phyloP scores from a whole-genome alignment of 345 rosid genomes.

The Eucalyptus microcorys region DNA sequence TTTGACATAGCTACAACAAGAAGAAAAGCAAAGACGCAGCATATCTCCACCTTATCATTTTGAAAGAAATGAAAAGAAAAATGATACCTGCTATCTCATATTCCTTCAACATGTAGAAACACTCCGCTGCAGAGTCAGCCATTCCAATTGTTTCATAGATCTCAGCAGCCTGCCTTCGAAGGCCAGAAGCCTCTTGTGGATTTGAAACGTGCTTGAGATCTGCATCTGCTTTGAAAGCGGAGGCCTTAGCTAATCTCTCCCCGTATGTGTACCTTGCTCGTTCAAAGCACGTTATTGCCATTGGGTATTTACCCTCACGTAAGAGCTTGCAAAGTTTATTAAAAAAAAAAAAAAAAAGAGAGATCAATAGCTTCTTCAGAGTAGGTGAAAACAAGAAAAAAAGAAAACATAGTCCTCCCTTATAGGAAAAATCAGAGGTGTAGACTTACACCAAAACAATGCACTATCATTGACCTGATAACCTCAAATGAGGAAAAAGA shows the following conservation, averaged over 20 bases:
- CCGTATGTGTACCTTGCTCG: conserved; percentile 25
- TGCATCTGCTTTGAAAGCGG: conserved; percentile 26
- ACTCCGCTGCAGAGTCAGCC: conserved; percentile 29
- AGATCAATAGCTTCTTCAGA: neutral
- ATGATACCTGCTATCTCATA: conserved; percentile 6
- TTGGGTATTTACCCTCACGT: conserved; percentile 18
- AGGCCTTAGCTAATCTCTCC: conserved; percentile 30
- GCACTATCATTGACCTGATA: neutral
- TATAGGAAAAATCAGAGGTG: neutral
- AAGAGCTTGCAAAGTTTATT: conserved; percentile 13
- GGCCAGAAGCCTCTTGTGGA: conserved; percentile 12
- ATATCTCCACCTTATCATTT: neutral
- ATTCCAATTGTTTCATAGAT: conserved; percentile 29
- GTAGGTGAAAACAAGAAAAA: neutral
- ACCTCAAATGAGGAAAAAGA: neutral
- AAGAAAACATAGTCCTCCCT: neutral
- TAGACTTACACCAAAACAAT: neutral
- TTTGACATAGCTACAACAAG: neutral
- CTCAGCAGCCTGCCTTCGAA: conserved; percentile 34
- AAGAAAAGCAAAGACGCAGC: neutral
- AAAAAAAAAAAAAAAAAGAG: too few species aligned
- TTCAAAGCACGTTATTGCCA: conserved; percentile 39
- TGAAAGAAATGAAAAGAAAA: neutral
- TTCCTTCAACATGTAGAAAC: conserved; percentile 20
- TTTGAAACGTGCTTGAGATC: conserved; percentile 13